Conservation (phyloP, 805 yeast genomes). For the Isabelozyma gotoi region DNA sequence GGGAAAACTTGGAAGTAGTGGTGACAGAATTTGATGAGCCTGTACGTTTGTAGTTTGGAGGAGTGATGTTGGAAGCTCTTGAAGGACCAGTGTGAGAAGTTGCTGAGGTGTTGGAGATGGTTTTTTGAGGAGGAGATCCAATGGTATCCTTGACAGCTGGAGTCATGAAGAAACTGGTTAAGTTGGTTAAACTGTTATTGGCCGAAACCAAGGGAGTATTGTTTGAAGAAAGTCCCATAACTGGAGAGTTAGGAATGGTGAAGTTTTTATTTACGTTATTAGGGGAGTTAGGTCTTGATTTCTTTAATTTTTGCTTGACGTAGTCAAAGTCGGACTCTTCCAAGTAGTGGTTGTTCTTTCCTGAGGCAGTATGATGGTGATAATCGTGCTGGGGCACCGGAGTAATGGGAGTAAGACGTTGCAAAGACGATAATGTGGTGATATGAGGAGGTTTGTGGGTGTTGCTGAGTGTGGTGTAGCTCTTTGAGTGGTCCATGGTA, state of each 20-base stretch:
- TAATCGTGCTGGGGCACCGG: constrained; percentile 11
- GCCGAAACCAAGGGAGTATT: constrained; percentile 44
- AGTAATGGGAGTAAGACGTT: constrained; percentile 61
- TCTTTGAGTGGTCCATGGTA: constrained; percentile 6
- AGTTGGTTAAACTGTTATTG: constrained; percentile 39
- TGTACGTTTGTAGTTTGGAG: constrained; percentile 3
- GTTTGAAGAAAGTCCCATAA: constrained; percentile 35
- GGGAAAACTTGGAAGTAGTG: neutral
- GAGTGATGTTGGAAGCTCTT: constrained; percentile 15
- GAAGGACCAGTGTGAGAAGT: constrained; percentile 4
- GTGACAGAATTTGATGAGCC: constrained; percentile 3
- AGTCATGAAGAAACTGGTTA: constrained; percentile 35
- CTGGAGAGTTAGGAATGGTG: constrained; percentile 45
- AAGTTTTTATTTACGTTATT: constrained; percentile 22
- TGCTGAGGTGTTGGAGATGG: constrained; percentile 5
- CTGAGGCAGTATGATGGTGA: neutral
- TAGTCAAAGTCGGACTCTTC: constrained; percentile 51
- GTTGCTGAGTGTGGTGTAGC: constrained; percentile 14
- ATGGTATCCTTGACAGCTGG: constrained; percentile 13
- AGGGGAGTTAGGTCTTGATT: constrained; percentile 54
- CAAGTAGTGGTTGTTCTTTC: constrained; percentile 9
- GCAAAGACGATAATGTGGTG: constrained; percentile 48
- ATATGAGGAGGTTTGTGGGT: constrained; percentile 16
- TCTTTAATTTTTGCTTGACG: constrained; percentile 44
- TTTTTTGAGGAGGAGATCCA: constrained; percentile 5